These are phyloP conservation scores for Rosa rugosa DNA, from an alignment of 306 rosid genomes.

Conservation along the genomic window DNA sequence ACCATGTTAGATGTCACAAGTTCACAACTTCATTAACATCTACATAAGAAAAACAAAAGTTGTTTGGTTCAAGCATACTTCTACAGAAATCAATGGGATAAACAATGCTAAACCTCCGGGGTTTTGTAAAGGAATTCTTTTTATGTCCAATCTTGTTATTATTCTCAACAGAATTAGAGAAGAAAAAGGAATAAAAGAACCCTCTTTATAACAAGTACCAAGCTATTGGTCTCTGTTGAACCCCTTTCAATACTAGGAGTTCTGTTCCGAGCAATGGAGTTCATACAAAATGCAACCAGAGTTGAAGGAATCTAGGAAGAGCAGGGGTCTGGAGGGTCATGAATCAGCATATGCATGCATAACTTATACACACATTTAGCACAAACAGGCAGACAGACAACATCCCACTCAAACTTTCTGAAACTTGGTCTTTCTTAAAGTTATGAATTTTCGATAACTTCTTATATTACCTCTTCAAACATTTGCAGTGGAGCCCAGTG, in stretches of 20 bases:
- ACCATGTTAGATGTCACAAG: neutral
- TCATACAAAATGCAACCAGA: neutral
- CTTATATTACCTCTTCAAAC: constrained; percentile 67
- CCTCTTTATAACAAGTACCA: neutral
- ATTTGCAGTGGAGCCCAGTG: constrained; percentile 94
- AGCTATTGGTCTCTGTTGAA: neutral
- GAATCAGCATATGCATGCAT: neutral
- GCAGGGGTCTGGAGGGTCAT: constrained; percentile 9
- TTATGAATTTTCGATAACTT: neutral
- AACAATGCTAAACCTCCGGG: neutral
- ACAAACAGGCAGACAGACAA: neutral
- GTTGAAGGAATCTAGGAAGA: neutral
- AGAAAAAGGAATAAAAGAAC: neutral
- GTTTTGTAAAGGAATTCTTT: neutral
- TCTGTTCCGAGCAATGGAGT: neutral
- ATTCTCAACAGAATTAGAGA: neutral
- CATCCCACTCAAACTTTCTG: neutral
- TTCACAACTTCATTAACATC: neutral
- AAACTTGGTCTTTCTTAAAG: neutral
- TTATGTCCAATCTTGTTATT: constrained; percentile 4
- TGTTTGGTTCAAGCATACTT: neutral
- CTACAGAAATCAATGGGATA: neutral
- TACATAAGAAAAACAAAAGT: neutral
- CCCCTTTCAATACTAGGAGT: neutral
- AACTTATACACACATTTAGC: neutral